Evolutionary conservation across 1,284 basidiomycete genomes (phyloP), one percentile per base, ranked within the genome.

Genomic region (Ustilago nuda): DNA sequence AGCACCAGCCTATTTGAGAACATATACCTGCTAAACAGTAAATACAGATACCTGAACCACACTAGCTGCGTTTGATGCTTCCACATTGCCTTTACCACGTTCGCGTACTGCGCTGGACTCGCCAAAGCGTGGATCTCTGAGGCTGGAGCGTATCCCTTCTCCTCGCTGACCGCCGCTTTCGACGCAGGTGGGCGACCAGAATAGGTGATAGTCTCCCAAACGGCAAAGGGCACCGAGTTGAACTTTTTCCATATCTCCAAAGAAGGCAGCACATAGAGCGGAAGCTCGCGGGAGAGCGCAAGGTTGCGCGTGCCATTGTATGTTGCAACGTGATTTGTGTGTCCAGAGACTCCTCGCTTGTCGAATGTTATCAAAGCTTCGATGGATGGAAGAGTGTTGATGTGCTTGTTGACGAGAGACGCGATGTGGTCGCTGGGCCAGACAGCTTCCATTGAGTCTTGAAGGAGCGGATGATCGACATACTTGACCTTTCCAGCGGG

Each of bases 321-420:
- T 23, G 95, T 87, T 0, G 94, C 91, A 63, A 89, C 89, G 86
- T 99, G 96, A 86, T 99, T 99, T 0, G 93, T 92, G 83, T 99
- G 96, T 0, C 88, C 88, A 8, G 94, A 95, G 5, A 99, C 88
- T 1, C 97, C 96, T 4, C 85, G 76, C 0, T 86, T 74, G 87
- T 99, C 96, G 81, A 99, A 99, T 0, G 96, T 98, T 64, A 99
- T 87, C 61, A 99, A 91, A 93, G 72, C 66, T 13, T 77, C 78
- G 61, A 77, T 61, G 32, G 61, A 33, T 0, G 54, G 39, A 19
- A 64, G n/a, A 12, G 54, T 39, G 46, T 53, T 74, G 12, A 94
- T 87, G 78, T 91, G 92, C 0, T 89, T 89, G 27, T 86, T 84
- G 3, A 95, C 85, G n/a, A 90, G 87, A 4, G 88, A 82, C 1